phyloP scores from a whole-genome alignment of 768 basidiomycete species.

The Boletus vermiculosoides region DNA sequence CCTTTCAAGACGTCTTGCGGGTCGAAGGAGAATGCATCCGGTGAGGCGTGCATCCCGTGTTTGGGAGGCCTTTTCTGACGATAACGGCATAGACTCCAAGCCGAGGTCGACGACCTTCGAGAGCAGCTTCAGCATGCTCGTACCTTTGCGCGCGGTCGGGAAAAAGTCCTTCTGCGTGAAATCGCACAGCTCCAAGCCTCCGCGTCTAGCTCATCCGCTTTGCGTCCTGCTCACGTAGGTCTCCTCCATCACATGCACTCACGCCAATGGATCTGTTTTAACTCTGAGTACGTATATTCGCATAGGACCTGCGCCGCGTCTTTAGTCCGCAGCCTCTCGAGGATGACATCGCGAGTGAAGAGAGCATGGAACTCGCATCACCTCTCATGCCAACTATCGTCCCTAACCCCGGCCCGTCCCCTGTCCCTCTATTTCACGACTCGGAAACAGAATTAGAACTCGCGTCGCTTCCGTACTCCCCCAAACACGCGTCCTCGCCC shows the following conservation, averaged over 20 bases:
- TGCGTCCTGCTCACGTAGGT: constrained; percentile 5
- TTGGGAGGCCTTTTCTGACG: background rate
- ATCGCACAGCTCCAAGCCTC: constrained; percentile 21
- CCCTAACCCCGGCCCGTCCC: background rate
- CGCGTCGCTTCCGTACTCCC: constrained; percentile 21
- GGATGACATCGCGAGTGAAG: constrained; percentile 35
- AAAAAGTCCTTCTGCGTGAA: constrained; percentile 34
- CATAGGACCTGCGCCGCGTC: constrained; percentile 5
- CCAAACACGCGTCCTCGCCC: constrained; percentile 20
- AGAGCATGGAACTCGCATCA: constrained; percentile 53
- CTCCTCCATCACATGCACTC: background rate
- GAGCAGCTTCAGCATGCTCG: constrained; percentile 30
- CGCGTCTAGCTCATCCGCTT: constrained; percentile 1
- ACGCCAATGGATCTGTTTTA: background rate
- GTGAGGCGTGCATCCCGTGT: constrained; percentile 21
- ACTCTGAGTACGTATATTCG: background rate
- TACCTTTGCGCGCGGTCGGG: constrained; percentile 28
- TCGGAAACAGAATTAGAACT: constrained; percentile 12
- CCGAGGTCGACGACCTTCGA: constrained; percentile 28
- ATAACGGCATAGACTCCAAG: constrained; percentile 29
- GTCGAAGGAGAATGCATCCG: constrained; percentile 38
- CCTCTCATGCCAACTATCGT: constrained; percentile 42
- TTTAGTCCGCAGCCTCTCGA: constrained; percentile 30
- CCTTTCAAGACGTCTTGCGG: constrained; percentile 25
- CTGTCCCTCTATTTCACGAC: background rate